Conservation (phyloP, 805 yeast species). For the Pachysolen tannophilus region DNA sequence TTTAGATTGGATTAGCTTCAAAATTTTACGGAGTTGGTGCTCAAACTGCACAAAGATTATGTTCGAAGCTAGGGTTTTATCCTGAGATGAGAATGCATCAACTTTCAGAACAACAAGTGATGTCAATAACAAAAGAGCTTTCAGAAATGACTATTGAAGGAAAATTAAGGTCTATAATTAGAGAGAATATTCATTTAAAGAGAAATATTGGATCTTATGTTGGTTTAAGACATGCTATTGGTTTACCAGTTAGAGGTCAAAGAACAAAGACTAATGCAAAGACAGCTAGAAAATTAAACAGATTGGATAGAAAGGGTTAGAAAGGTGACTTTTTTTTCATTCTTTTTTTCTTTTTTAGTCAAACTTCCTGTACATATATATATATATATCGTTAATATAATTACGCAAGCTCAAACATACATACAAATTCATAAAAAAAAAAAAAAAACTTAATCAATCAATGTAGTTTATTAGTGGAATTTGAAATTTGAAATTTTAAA, state of each 20-base stretch:
- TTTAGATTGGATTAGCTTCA: conserved; percentile 58
- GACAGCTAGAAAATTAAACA: conserved; percentile 84
- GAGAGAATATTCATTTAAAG: conserved; percentile 73
- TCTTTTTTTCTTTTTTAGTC: neutral
- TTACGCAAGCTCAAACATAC: no score
- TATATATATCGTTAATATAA: no score
- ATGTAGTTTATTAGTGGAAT: neutral
- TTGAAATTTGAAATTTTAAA: no score
- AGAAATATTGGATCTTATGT: conserved; percentile 75
- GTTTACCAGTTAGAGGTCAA: conserved; percentile 83
- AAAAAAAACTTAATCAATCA: no score
- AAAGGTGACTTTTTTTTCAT: neutral
- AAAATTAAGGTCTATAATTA: conserved; percentile 61
- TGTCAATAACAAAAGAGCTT: conserved; percentile 82
- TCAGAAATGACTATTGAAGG: conserved; percentile 80
- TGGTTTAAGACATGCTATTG: conserved; percentile 85
- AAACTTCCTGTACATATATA: neutral
- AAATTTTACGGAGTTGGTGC: conserved; percentile 86
- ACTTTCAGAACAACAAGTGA: conserved; percentile 76
- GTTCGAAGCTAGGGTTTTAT: conserved; percentile 84
- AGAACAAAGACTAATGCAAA: conserved; percentile 83
- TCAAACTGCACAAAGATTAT: conserved; percentile 60
- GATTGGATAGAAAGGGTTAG: conserved; percentile 52
- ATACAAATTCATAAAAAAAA: no score
- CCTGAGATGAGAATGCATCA: conserved; percentile 95